phyloP scores from a whole-genome alignment of 2,329 filamentous ascomycete species.

The Aspergillus versicolor region DNA sequence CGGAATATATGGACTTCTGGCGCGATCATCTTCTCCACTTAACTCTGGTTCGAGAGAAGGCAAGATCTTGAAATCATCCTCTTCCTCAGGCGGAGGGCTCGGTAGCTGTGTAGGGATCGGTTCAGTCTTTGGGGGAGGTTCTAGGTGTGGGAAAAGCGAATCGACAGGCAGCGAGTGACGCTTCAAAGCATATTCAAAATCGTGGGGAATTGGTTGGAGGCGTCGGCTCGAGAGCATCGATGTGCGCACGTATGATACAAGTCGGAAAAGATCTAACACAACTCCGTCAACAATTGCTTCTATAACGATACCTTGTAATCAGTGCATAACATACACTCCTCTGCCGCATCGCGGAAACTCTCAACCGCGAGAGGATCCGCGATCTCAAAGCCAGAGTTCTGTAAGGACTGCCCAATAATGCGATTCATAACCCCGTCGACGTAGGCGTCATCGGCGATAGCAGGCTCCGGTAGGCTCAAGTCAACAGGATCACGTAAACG shows the following conservation, averaged over 20 bases:
- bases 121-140: conserved; percentile 23
- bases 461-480: conserved; percentile 35
- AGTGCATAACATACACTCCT: conserved; percentile 55
- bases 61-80: conserved; percentile 30
- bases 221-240: conserved; percentile 61
- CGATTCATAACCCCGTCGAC: conserved; percentile 56
- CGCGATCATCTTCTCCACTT: conserved; percentile 47
- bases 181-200: conserved; percentile 54
- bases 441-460: conserved; percentile 52
- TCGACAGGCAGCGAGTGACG: conserved; percentile 29
- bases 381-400: conserved; percentile 54
- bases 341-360: conserved; percentile 53
- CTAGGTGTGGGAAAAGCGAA: conserved; percentile 36
- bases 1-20: conserved; percentile 55
- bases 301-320: conserved; percentile 1
- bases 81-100: conserved; percentile 42
- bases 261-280: conserved; percentile 53
- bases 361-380: conserved; percentile 58
- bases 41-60: conserved; percentile 54
- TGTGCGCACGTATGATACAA: conserved; percentile 54
- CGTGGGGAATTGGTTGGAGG: conserved; percentile 55
- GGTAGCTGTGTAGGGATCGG: conserved; percentile 33
- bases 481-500: conserved; percentile 36
- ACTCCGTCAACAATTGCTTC: conserved; percentile 18
- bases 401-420: conserved; percentile 54